phyloP scores from a whole-genome alignment of 371 early-diverging fungal genomes.

The Apophysomyces sp. region DNA sequence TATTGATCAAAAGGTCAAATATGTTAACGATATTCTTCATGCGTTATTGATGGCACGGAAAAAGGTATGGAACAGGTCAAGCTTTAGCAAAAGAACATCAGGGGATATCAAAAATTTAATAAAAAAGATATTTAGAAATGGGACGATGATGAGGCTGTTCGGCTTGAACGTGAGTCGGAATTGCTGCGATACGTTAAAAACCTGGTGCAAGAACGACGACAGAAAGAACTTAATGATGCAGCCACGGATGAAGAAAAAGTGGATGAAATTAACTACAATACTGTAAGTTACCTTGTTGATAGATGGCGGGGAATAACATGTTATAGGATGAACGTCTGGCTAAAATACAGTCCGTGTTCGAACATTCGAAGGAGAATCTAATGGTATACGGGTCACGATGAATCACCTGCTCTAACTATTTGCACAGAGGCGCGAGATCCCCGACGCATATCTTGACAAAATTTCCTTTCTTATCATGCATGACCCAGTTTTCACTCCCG shows the following conservation, averaged over 20 bases:
- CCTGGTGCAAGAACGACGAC: slow-evolving; percentile 58
- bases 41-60: slow-evolving; percentile 58
- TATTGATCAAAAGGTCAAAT: slow-evolving; percentile 57
- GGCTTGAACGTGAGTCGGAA: slow-evolving; percentile 61
- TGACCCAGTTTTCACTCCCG: slow-evolving; percentile 51
- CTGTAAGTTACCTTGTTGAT: slow-evolving; percentile 16
- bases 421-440: slow-evolving; percentile 40
- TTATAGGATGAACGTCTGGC: slow-evolving; percentile 40
- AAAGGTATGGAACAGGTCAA: slow-evolving; percentile 17
- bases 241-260: slow-evolving; percentile 28
- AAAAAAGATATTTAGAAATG: slow-evolving; percentile 40
- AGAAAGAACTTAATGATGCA: slow-evolving; percentile 20
- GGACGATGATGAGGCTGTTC: slow-evolving; percentile 61
- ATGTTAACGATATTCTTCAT: slow-evolving; percentile 58
- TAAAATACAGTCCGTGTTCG: slow-evolving; percentile 39
- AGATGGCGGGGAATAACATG: not conserved
- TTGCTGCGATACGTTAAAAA: slow-evolving; percentile 60
- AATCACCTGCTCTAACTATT: not conserved
- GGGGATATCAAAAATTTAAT: not conserved
- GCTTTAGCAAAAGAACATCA: not conserved
- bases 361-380: slow-evolving; percentile 49
- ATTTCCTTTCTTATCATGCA: slow-evolving; percentile 55
- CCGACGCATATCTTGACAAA: slow-evolving; percentile 51
- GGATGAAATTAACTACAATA: slow-evolving; percentile 39
- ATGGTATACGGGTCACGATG: slow-evolving; percentile 18